A percentile compares a stretch with the other conserved stretches of the same genome.
These are phyloP conservation scores for Globisporangium iwayamae DNA, from an alignment of 352 stramenopile genomes.

Conservation along the genomic window DNA sequence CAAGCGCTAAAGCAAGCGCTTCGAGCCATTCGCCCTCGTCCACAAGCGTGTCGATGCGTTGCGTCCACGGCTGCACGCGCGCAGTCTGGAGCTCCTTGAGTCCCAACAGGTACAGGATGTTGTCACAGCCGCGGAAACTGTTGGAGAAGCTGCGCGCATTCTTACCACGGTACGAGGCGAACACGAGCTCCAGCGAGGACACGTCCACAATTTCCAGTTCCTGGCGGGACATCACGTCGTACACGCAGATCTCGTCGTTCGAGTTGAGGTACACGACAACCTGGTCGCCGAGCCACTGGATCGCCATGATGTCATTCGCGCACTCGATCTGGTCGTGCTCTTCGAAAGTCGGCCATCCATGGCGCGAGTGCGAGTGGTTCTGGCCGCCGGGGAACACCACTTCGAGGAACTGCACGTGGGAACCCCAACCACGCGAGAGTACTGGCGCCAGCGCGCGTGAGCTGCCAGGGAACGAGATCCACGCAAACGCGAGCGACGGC, in stretches of 20 bases:
- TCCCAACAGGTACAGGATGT: slow-evolving; percentile 91
- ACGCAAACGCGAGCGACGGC: slow-evolving; percentile 93
- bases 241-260: slow-evolving; percentile 95
- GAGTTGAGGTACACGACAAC: slow-evolving; percentile 94
- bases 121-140: slow-evolving; percentile 91
- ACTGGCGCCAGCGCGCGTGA: slow-evolving; percentile 84
- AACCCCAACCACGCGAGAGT: slow-evolving; percentile 92
- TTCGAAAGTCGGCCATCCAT: slow-evolving; percentile 93
- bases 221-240: slow-evolving; percentile 95
- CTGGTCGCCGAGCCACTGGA: slow-evolving; percentile 95
- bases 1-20: slow-evolving; percentile 92
- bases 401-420: slow-evolving; percentile 91
- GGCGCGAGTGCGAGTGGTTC: slow-evolving; percentile 68
- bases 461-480: slow-evolving; percentile 88
- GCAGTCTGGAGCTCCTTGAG: slow-evolving; percentile 91
- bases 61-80: slow-evolving; percentile 89
- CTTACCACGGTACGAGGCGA: slow-evolving; percentile 89
- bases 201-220: slow-evolving; percentile 95
- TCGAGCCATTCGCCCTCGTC: slow-evolving; percentile 97
- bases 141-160: slow-evolving; percentile 80
- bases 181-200: slow-evolving; percentile 91
- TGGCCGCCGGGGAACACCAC: slow-evolving; percentile 75
- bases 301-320: slow-evolving; percentile 86
- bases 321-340: slow-evolving; percentile 92
- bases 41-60: slow-evolving; percentile 93